Evolutionary conservation across 164 flowering plant genomes (phyloP), one percentile per base, ranked within the genome.

Genomic region (Piper longum): DNA sequence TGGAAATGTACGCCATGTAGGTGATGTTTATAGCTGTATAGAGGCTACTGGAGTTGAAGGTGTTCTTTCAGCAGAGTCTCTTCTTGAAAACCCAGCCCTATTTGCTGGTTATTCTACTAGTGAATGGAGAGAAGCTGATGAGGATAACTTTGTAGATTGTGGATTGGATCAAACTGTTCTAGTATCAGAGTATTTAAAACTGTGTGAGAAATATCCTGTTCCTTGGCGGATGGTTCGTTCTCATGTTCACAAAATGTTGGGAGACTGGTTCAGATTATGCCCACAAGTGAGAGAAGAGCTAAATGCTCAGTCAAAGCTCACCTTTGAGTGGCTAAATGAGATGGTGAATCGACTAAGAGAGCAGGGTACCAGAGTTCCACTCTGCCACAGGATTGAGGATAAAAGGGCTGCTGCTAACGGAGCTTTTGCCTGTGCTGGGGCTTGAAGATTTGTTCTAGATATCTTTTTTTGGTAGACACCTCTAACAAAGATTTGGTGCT

Each of bases 201-300:
- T 95, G 41, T 91, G 99, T 69, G 95, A 91, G 76, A 77, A 64
- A 62, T 80, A 91, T 75, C 96, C 97, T 6, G 95, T 91, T 58
- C 91, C 97, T 3, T 91, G 97, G 99, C 83, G 99, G 66, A 95
- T 95, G 86, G 81, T 95, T 36, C 90, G 92, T 14, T 63, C 95
- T 40, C 99, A 95, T 64, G 90, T 85, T 67, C 95, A 95, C 75
- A 87, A 82, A 77, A 54, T 95, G 86, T 70, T 95, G 71, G 95
- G 96, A 43, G 97, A 88, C 26, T 95, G 99, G 97, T 95, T 95
- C 69, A 79, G 78, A 66, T 66, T 82, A 43, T 88, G 82, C 39
- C 70, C 85, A 4, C 72, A 82, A 3, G 74, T 93, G 5, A 79
- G 99, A 72, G 95, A 86, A 48, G 92, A 88, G 56, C 72, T 93